Evolutionary conservation across 768 basidiomycete genomes (phyloP), one percentile per base, ranked within the genome.

Genomic region (Pisolithus marmoratus): DNA sequence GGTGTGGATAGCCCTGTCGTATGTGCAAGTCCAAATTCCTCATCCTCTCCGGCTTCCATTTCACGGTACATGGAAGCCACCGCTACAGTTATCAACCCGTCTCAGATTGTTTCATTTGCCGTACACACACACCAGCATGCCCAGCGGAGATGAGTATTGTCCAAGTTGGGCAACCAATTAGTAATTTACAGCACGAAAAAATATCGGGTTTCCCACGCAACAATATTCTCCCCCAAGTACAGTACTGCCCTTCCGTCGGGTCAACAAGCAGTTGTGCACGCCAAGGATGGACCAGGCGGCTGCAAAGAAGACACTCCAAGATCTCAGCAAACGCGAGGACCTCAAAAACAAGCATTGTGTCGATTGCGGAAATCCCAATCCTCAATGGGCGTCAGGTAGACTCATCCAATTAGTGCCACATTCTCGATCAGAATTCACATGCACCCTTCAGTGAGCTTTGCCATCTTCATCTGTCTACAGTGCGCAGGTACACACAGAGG

Each of bases 311-410:
- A 76, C 79, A 29, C 82, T 95, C 14, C 80, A 81, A 58, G 85
- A 86, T 29, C 84, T 95, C 62, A 77, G 82, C 63, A 84, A 80
- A 56, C 79, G 81, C 44, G 83, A 85, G 41, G 85, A 82, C 52
- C 74, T 88, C 55, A 74, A 75, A 29, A 94, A 96, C 73, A 86
- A 83, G 70, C 58, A 73, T 40, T 96, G 93, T 65, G 77, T 79
- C 14, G 93, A 95, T 65, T 96, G 93, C 61, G 68, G 72, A 9
- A 92, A 87, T 54, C 93, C 89, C n/a, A 90, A 91, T 63, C 94
- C 94, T 0, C 94, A 95, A 65, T 97, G 94, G 94, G 90, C 91
- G n/a, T 90, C 56, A 82, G 87, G 87, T 87, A 58, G 54, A 15
- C 1, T 31, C 2, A 40, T 45, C 14, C 36, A 9, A 24, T 50